Conservation (phyloP, 1,139 yeast genomes). For the Magnusiomyces fungicola region DNA sequence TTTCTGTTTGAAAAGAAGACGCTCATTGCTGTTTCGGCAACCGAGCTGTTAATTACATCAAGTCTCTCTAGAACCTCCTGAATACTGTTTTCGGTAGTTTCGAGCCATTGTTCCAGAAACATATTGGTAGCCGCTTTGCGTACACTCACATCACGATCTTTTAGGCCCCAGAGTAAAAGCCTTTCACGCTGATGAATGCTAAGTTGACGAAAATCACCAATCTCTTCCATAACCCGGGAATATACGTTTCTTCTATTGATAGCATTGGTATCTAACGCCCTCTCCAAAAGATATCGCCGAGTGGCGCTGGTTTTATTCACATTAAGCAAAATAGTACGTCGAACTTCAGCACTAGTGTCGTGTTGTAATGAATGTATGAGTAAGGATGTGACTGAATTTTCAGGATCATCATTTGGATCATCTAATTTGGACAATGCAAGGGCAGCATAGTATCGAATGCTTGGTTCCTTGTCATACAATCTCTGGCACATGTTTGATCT, state of each 20-base stretch:
- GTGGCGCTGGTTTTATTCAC: conserved; percentile 50
- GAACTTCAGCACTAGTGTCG: conserved; percentile 66
- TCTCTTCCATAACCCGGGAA: conserved; percentile 57
- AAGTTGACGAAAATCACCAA: conserved; percentile 60
- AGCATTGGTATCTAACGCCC: conserved; percentile 75
- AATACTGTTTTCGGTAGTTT: conserved; percentile 59
- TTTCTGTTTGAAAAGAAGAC: conserved; percentile 54
- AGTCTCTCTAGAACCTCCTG: conserved; percentile 63
- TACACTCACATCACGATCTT: conserved; percentile 75
- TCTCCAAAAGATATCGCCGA: conserved; percentile 55
- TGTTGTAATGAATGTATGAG: conserved; percentile 54
- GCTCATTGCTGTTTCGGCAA: conserved; percentile 55
- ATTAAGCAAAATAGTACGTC: conserved; percentile 76
- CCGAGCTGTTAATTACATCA: conserved; percentile 58
- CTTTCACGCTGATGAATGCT: conserved; percentile 56
- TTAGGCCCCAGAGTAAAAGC: conserved; percentile 74
- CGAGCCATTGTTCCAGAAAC: conserved; percentile 69
- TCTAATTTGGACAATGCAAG: conserved; percentile 77
- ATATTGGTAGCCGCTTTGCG: conserved; percentile 63
- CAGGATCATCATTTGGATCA: conserved; percentile 28
- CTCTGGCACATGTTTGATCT: conserved; percentile 56
- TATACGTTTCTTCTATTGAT: conserved; percentile 68
- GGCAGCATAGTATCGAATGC: conserved; percentile 75
- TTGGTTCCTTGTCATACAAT: conserved; percentile 69
- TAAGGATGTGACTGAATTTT: conserved; percentile 33